phyloP scores from a whole-genome alignment of 352 stramenopile genomes.

The Phytophthora tubulina region DNA sequence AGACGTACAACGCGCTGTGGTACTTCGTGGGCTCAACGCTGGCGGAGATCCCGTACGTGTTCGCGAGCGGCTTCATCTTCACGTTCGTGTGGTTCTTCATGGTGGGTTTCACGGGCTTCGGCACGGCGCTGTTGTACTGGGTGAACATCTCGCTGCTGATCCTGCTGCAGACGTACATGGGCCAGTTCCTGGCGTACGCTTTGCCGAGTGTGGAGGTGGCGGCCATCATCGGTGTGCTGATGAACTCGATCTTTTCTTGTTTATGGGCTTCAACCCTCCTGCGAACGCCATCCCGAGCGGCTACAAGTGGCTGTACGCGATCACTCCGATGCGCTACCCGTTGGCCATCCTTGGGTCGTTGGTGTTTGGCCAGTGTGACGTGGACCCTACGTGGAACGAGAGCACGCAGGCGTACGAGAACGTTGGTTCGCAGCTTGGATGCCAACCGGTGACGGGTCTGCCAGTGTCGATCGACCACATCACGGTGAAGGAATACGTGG shows the following conservation, averaged over 20 bases:
- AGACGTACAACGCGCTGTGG: slow-evolving; percentile 82
- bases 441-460: slow-evolving; percentile 23
- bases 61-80: slow-evolving; percentile 44
- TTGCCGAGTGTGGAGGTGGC: slow-evolving; percentile 35
- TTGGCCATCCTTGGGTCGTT: slow-evolving; percentile 33
- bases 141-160: slow-evolving; percentile 46
- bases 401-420: slow-evolving; percentile 32
- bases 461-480: slow-evolving; percentile 39
- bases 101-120: slow-evolving; percentile 44
- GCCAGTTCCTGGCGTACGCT: slow-evolving; percentile 40
- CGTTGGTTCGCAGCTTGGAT: slow-evolving; percentile 28
- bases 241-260: slow-evolving; percentile 44
- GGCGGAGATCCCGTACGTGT: slow-evolving; percentile 81
- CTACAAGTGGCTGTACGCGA: slow-evolving; percentile 39
- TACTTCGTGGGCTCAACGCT: slow-evolving; percentile 89
- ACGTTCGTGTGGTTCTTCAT: slow-evolving; percentile 53
- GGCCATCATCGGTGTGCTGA: slow-evolving; percentile 36
- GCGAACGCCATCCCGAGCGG: slow-evolving; percentile 32
- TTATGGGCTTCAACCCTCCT: slow-evolving; percentile 42
- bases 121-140: slow-evolving; percentile 43
- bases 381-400: slow-evolving; percentile 33
- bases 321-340: slow-evolving; percentile 46
- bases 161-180: slow-evolving; percentile 51
- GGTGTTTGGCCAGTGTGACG: slow-evolving; percentile 30
- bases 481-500: slow-evolving; percentile 48